Evolutionary conservation across 1,284 basidiomycete genomes (phyloP), one percentile per base, ranked within the genome.

Genomic region (Pyrrhoderma noxium): DNA sequence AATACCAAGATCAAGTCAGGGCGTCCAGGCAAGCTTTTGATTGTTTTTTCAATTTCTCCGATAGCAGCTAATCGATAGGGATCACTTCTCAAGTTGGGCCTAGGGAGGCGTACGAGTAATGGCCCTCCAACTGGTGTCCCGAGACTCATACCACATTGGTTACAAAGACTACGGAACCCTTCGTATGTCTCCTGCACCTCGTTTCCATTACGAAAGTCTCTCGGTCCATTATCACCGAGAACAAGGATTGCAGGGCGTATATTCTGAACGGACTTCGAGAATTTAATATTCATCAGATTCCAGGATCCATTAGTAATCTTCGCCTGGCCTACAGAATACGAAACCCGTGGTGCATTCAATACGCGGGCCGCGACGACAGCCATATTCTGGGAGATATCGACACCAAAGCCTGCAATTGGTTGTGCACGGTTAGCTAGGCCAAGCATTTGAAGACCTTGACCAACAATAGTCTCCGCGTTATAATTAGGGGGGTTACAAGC

Each of bases 91-190:
- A 14, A 37, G 19, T 42, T 42, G 11, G 49, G 39, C 88, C 87
- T 0, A 85, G 1, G 81, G 76, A 18, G 80, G 83, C 85, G 83
- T 16, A 69, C 64, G 76, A 79, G 80, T 9, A 68, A 69, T 0
- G 74, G 76, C 47, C 64, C 62, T 62, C 79, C 79, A 0, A 79
- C 70, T 80, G 85, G 42, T 67, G 70, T 79, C 0, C 52, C 51
- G 22, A 52, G 46, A 13, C 38, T 19, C 50, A 55, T 52, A 5
- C 54, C 54, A n/a, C 46, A 41, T 9, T 38, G 40, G 2, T 42
- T n/a, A 45, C 49, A 55, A 34, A 48, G 52, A n/a, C n/a, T 14
- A 18, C n/a, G 16, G 16, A 40, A 22, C 5, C 38, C 38, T 8
- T 16, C 38, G 38, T 18, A 38, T 38, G 13, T 27, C 11, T 4